Evolutionary conservation across 345 rosid species (phyloP).

Genomic region (Aquilaria malaccensis): DNA sequence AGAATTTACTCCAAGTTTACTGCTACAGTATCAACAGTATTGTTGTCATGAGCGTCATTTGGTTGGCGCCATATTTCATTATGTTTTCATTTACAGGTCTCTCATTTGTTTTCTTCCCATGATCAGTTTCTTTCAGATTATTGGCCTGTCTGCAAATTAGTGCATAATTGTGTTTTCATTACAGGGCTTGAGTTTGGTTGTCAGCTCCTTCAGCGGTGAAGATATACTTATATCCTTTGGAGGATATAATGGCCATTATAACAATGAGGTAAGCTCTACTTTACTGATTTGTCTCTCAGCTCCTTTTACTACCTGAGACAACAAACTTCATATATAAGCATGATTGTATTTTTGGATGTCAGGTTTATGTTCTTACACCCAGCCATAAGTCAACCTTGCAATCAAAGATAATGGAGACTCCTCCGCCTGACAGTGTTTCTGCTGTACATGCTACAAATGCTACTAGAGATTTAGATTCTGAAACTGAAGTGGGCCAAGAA

Average conservation of each 20-base stretch:
- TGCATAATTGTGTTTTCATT: conserved; percentile 13
- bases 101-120: no score
- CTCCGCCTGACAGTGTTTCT: conserved; percentile 75
- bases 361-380: conserved; percentile 92
- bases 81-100: no score
- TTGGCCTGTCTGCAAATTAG: neutral
- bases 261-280: conserved; percentile 57
- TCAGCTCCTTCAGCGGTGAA: conserved; percentile 72
- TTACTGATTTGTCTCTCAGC: neutral
- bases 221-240: conserved; percentile 92
- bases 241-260: conserved; percentile 95
- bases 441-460: conserved; percentile 59
- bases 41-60: no score
- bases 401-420: conserved; percentile 46
- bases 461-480: conserved; percentile 82
- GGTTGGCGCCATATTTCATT: no score
- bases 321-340: no score
- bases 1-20: no score
- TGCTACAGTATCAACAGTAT: no score
- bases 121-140: no score
- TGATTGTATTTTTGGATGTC: conserved; percentile 11
- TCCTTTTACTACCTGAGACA: neutral
- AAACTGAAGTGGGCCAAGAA: conserved; percentile 67
- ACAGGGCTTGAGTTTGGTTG: conserved; percentile 90
- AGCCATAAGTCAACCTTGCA: conserved; percentile 87